phyloP scores from a whole-genome alignment of 1,284 basidiomycete species.

The Ganoderma meredithae region DNA sequence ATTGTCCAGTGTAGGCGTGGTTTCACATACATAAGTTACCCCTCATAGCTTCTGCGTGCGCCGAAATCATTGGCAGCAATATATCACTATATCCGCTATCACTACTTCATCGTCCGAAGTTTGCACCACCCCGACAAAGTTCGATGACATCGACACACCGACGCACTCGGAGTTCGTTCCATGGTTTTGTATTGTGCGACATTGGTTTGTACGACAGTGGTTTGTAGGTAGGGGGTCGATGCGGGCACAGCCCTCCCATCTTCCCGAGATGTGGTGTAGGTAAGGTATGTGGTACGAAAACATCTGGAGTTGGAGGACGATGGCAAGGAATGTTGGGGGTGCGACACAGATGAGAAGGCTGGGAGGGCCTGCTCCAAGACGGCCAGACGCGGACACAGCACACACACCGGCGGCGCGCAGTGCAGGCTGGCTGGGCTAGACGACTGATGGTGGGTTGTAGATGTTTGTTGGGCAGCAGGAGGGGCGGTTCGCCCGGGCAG shows the following conservation, averaged over 20 bases:
- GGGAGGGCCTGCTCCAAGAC: constrained; percentile 21
- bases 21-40: constrained; percentile 10
- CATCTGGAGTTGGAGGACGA: constrained; percentile 16
- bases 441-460: constrained; percentile 13
- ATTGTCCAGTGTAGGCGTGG: constrained; percentile 3
- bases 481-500: constrained; percentile 26
- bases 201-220: constrained; percentile 21
- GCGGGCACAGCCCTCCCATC: constrained; percentile 41
- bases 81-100: constrained; percentile 19
- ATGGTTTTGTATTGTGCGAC: constrained; percentile 7
- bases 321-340: constrained; percentile 20
- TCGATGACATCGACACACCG: not conserved
- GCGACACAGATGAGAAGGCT: constrained; percentile 10
- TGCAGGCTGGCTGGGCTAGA: constrained; percentile 10
- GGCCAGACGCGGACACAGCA: constrained; percentile 9
- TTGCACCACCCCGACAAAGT: too few species aligned
- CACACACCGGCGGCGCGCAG: constrained; percentile 8
- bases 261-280: constrained; percentile 27
- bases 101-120: not conserved
- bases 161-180: constrained; percentile 23
- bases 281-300: constrained; percentile 22
- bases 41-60: not conserved
- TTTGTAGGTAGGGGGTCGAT: constrained; percentile 24
- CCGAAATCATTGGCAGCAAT: constrained; percentile 18
- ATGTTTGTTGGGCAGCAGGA: constrained; percentile 14